Evolutionary conservation across 805 yeast genomes (phyloP), one percentile per base, ranked within the genome.

Genomic region (Candida succiphila): DNA sequence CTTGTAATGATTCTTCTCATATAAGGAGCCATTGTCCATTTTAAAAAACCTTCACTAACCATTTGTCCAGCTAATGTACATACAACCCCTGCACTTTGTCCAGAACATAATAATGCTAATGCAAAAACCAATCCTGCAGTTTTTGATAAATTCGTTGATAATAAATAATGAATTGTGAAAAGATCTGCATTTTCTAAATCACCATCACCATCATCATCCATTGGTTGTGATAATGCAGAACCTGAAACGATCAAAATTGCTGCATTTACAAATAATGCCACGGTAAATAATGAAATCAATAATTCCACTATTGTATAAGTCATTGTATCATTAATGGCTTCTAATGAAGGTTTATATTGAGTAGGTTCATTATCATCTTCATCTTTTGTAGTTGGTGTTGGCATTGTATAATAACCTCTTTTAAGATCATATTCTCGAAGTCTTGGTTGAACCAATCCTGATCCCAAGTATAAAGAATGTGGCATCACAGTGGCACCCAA

Each of bases 401-500:
- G 65, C 44, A 56, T 61, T 1, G 38, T 51, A 47, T 70, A 78
- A 52, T 66, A 61, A 1, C 95, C 95, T 37, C 73, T 54, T 36
- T 69, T 72, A 14, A 75, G 62, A 52, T 87, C 96, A 48, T 62
- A 85, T 30, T 84, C 94, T 44, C 82, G 72, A 34, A 87, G 61
- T 40, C 96, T 67, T 5, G 95, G 79, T 51, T 86, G 94, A 5
- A 84, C 95, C 35, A 88, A 72, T 12, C 95, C 94, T 1, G 89
- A 78, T 2, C 96, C 96, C 30, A 87, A 65, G 49, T 81, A 87
- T 32, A 87, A 61, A 2, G 92, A 80, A 51, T 88, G 96, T 7
- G 96, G 96, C 96, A 87, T 87, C 18, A 88, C 89, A 2, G 95
- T 87, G 17, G 95, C 94, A 21, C 96, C 96, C 38, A 88, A 61